Evolutionary conservation across 2,329 filamentous ascomycete species (phyloP).

Genomic region (Didymella pomorum): DNA sequence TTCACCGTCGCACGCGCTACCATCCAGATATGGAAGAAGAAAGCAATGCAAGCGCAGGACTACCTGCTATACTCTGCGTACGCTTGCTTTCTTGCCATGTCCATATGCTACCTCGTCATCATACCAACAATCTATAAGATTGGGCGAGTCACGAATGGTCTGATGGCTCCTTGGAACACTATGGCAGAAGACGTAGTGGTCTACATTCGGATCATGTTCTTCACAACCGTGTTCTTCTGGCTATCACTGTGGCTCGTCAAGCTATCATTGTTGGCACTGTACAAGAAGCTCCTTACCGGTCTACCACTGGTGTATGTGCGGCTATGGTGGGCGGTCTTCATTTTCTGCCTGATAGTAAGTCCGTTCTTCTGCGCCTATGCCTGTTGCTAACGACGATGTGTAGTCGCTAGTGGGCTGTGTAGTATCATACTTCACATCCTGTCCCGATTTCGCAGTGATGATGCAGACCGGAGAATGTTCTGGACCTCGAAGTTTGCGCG

Average conservation of each 20-base stretch:
- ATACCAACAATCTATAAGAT: slow-evolving; percentile 43
- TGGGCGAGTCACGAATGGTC: slow-evolving; percentile 17
- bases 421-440: background rate
- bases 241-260: slow-evolving; percentile 53
- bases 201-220: slow-evolving; percentile 52
- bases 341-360: background rate
- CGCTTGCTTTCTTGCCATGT: slow-evolving; percentile 30
- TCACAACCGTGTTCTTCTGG: slow-evolving; percentile 52
- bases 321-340: slow-evolving; percentile 2
- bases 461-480: background rate
- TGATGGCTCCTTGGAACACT: slow-evolving; percentile 35
- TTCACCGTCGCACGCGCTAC: background rate
- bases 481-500: background rate
- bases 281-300: slow-evolving; percentile 49
- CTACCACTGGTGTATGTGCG: slow-evolving; percentile 20
- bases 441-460: background rate
- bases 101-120: slow-evolving; percentile 43
- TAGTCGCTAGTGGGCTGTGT: background rate
- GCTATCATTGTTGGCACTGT: slow-evolving; percentile 52
- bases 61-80: slow-evolving; percentile 36
- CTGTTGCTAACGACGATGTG: background rate
- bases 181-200: slow-evolving; percentile 43
- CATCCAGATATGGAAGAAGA: background rate
- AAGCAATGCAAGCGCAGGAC: background rate
- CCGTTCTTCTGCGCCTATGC: background rate